Percentiles rank a stretch among this genome's conserved stretches.
phyloP scores from a whole-genome alignment of 768 basidiomycete genomes.

The Phylloporus arenicola region DNA sequence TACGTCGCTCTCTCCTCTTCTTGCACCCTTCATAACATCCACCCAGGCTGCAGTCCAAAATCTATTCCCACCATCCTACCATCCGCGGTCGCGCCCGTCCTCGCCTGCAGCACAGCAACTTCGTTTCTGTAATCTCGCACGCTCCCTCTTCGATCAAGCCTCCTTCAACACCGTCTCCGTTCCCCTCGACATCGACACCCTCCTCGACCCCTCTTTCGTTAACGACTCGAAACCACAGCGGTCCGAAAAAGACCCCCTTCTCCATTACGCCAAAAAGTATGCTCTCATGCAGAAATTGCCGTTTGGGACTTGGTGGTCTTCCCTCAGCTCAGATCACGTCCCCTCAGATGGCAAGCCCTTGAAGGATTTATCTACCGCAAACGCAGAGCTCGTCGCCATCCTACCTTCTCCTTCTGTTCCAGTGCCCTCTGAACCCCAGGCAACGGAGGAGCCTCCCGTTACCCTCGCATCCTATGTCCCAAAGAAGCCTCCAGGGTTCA shows the following conservation, averaged over 20 bases:
- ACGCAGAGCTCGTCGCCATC: constrained; percentile 73
- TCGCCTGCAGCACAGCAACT: constrained; percentile 63
- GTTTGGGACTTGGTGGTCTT: constrained; percentile 74
- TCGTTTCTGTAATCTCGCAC: constrained; percentile 69
- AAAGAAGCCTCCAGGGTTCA: constrained; percentile 36
- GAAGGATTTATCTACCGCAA: constrained; percentile 52
- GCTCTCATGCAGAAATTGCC: constrained; percentile 79
- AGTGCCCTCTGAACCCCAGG: constrained; percentile 29
- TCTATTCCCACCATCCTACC: constrained; percentile 63
- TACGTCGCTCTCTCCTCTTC: constrained; percentile 34
- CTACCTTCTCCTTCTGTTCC: constrained; percentile 52
- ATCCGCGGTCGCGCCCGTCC: constrained; percentile 59
- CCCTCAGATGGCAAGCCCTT: constrained; percentile 36
- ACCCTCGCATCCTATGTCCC: constrained; percentile 58
- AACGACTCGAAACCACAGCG: constrained; percentile 19
- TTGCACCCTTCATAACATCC: constrained; percentile 4
- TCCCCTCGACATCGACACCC: constrained; percentile 41
- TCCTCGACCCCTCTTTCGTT: constrained; percentile 29
- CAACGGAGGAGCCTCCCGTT: constrained; percentile 21
- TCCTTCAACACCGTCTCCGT: constrained; percentile 45
- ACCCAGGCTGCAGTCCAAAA: constrained; percentile 59
- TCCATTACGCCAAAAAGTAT: constrained; percentile 45
- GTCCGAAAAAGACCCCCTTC: constrained; percentile 27
- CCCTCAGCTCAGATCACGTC: constrained; percentile 47
- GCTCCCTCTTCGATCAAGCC: constrained; percentile 67